Conservation (phyloP, 108 stramenopile species). For the Phaeodactylum tricornutum region DNA sequence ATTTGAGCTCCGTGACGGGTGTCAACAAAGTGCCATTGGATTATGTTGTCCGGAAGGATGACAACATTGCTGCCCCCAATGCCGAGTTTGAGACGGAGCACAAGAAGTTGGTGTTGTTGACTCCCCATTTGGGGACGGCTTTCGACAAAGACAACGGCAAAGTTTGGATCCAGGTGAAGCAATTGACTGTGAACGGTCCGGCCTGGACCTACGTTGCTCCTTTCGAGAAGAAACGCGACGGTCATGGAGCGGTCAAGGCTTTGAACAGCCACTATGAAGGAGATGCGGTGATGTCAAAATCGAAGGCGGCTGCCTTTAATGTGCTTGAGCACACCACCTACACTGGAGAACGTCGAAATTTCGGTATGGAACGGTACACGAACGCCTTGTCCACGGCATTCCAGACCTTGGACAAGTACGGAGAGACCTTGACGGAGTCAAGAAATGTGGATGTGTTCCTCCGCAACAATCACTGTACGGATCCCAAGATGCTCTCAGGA, state of each 20-base stretch:
- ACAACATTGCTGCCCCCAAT: too few relatives aligned
- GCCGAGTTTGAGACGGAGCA: too few relatives aligned
- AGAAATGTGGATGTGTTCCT: constrained; percentile 12
- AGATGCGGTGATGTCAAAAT: not conserved
- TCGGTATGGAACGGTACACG: constrained; percentile 10
- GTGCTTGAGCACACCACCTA: constrained; percentile 1
- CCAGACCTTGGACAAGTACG: constrained; percentile 8
- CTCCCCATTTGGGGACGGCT: constrained; percentile 8
- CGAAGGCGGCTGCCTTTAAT: not conserved
- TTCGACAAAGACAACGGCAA: constrained; percentile 11
- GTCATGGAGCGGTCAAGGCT: constrained; percentile 17
- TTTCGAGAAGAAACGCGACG: constrained; percentile 6
- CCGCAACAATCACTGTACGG: not conserved
- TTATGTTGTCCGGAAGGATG: too few relatives aligned
- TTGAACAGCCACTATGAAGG: constrained; percentile 13
- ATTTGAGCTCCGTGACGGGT: too few relatives aligned
- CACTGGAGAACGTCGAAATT: constrained; percentile 12
- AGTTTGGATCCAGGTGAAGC: constrained; percentile 5
- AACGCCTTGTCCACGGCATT: constrained; percentile 1
- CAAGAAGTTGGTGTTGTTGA: constrained; percentile 9
- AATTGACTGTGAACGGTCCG: not conserved
- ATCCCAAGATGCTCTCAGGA: not conserved
- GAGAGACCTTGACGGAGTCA: constrained; percentile 7
- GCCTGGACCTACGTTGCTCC: constrained; percentile 12
- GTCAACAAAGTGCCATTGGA: too few relatives aligned